A percentile compares a stretch with the other conserved stretches of the same genome.
These are phyloP conservation scores for Pelargonium cotyledonis DNA, from an alignment of 441 rosid species.

Conservation along the genomic window DNA sequence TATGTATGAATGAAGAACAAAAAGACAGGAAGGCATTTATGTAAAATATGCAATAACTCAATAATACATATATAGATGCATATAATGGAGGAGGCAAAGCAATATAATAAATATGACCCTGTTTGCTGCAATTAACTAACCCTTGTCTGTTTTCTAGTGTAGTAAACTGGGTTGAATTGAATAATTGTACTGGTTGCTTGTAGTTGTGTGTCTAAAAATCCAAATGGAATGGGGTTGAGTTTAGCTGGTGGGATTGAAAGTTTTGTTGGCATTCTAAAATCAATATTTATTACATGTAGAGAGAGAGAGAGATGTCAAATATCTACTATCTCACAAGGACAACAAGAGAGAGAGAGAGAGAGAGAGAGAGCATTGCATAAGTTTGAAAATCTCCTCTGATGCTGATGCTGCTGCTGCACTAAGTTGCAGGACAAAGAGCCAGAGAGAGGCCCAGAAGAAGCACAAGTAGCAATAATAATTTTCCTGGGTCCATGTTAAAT, in stretches of 20 bases:
- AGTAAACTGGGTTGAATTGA: slow-evolving; percentile 7
- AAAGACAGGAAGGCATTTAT: too few relatives aligned
- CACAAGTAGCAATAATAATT: too few relatives aligned
- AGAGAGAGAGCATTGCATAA: too few relatives aligned
- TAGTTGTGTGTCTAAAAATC: background rate
- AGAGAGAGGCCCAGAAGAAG: too few relatives aligned
- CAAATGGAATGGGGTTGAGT: slow-evolving; percentile 9
- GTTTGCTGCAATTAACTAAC: slow-evolving; percentile 5
- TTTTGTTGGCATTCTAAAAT: slow-evolving; percentile 4
- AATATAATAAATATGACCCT: background rate
- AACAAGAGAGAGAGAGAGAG: too few relatives aligned
- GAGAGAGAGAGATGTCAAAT: background rate
- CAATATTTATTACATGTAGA: background rate
- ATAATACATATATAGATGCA: background rate
- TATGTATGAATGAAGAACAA: too few relatives aligned
- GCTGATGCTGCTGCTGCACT: too few relatives aligned
- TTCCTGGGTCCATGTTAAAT: too few relatives aligned
- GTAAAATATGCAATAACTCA: too few relatives aligned
- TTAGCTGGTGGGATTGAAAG: slow-evolving; percentile 8
- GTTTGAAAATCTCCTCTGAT: too few relatives aligned
- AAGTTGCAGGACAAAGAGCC: too few relatives aligned
- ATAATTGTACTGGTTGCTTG: slow-evolving; percentile 9
- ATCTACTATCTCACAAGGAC: too few relatives aligned
- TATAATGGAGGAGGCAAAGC: background rate
- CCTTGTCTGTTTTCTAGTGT: slow-evolving; percentile 15